Conservation (phyloP, 2,329 filamentous ascomycete species). For the Drechslerella coelobrocha region DNA sequence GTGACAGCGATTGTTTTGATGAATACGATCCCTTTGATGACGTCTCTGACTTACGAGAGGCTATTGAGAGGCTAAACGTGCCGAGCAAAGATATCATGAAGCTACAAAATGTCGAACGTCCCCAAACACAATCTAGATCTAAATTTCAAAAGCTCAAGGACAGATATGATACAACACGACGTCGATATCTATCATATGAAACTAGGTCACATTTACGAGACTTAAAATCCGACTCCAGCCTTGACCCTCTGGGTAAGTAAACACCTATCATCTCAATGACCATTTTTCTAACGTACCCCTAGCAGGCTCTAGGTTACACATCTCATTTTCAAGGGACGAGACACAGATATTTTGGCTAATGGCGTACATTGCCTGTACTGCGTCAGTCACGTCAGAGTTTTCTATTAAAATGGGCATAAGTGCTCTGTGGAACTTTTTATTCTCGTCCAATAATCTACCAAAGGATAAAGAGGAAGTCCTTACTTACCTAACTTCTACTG, state of each 20-base stretch:
- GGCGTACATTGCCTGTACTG: conserved; percentile 15
- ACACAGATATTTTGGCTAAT: conserved; percentile 25
- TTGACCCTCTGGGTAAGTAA: conserved; percentile 16
- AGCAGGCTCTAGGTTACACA: conserved; percentile 18
- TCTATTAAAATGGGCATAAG: conserved; percentile 11
- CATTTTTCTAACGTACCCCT: conserved; percentile 8
- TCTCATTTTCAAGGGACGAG: conserved; percentile 27
- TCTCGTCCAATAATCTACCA: conserved; percentile 1
- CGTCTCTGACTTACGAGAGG: conserved; percentile 17
- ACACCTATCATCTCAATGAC: neutral
- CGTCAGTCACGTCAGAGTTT: conserved; percentile 3
- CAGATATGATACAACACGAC: conserved; percentile 10
- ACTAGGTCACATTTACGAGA: conserved; percentile 17
- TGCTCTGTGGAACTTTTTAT: conserved; percentile 13
- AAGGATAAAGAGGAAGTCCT: conserved; percentile 18
- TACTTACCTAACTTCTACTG: conserved; percentile 4
- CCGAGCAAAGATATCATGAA: neutral
- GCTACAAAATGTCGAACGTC: neutral
- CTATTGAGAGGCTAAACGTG: conserved; percentile 10
- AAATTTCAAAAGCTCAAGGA: conserved; percentile 14
- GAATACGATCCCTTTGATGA: conserved; percentile 53
- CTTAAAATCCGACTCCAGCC: neutral
- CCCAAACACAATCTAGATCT: neutral
- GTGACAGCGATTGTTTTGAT: conserved; percentile 51
- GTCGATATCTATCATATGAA: conserved; percentile 26